A percentile compares a stretch with the other conserved stretches of the same genome.
These are phyloP conservation scores for Selaginella tamariscina DNA, from an alignment of 75 land plant genomes.

Conservation along the genomic window DNA sequence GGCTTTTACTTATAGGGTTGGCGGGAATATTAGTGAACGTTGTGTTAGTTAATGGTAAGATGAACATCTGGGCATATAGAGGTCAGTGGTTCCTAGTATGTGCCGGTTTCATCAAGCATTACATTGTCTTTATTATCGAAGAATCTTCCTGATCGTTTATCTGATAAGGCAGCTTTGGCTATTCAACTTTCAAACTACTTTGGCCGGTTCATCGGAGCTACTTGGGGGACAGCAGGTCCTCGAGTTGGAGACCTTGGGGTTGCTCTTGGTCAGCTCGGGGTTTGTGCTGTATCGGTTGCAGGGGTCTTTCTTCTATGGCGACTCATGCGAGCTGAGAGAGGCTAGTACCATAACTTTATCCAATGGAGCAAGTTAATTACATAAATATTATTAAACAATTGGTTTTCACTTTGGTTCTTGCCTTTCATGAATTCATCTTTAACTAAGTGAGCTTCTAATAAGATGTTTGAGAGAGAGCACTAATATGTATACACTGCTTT, in stretches of 20 bases:
- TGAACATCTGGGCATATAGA: background rate
- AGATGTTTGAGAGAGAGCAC: no score
- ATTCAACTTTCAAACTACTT: background rate
- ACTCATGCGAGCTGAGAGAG: background rate
- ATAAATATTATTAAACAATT: no score
- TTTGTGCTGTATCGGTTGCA: background rate
- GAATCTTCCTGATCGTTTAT: background rate
- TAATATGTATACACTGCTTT: no score
- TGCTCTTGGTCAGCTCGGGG: background rate
- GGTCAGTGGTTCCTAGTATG: background rate
- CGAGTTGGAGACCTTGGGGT: slow-evolving; percentile 3
- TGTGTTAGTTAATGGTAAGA: background rate
- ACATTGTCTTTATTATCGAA: background rate
- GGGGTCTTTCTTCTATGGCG: background rate
- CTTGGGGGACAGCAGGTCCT: background rate
- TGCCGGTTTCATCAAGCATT: background rate
- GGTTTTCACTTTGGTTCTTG: no score
- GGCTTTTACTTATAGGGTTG: background rate
- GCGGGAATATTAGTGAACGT: background rate
- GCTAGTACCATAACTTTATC: no score
- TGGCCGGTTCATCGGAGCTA: background rate
- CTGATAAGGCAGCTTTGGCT: background rate
- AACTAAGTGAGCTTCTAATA: no score
- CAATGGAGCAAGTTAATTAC: no score
- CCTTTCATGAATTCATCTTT: no score